Evolutionary conservation across 2,329 filamentous ascomycete genomes (phyloP).

Genomic region (Colletotrichum sansevieriae): DNA sequence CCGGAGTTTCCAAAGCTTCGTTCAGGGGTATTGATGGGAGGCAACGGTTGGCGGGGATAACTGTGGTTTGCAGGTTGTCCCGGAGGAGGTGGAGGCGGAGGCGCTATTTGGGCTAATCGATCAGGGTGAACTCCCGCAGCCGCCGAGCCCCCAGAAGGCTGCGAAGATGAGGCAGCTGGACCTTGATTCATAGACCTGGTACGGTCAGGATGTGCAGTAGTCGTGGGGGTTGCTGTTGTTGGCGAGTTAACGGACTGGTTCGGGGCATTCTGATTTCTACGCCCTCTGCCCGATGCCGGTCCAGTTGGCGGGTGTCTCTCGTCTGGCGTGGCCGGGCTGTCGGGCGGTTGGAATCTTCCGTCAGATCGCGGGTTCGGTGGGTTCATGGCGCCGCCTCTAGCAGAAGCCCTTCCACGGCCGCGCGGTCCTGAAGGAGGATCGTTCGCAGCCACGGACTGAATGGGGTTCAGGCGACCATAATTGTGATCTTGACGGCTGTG

Average conservation of each 20-base stretch:
- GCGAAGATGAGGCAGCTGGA: constrained; percentile 34
- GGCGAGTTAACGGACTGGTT: constrained; percentile 31
- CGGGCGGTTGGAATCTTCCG: constrained; percentile 55
- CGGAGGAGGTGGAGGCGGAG: constrained; percentile 51
- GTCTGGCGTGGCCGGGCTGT: constrained; percentile 60
- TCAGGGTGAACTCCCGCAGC: constrained; percentile 62
- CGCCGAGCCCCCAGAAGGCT: constrained; percentile 45
- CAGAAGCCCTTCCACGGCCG: constrained; percentile 60
- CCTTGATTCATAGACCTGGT: constrained; percentile 33
- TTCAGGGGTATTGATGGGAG: constrained; percentile 50
- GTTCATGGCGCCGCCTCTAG: constrained; percentile 54
- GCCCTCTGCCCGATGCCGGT: constrained; percentile 62
- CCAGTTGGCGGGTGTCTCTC: constrained; percentile 66
- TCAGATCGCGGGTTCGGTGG: constrained; percentile 57
- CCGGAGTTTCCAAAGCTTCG: constrained; percentile 41
- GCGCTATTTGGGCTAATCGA: constrained; percentile 62
- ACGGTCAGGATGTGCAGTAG: constrained; percentile 38
- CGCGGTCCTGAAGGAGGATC: constrained; percentile 69
- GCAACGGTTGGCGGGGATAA: constrained; percentile 50
- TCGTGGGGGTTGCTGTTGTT: constrained; percentile 27
- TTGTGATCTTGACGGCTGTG: constrained; percentile 70
- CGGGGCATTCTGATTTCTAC: constrained; percentile 47
- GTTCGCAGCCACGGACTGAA: constrained; percentile 57
- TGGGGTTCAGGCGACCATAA: constrained; percentile 72
- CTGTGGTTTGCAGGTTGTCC: constrained; percentile 45